phyloP scores from a whole-genome alignment of 2,329 filamentous ascomycete genomes.

The Leptographium flavum region DNA sequence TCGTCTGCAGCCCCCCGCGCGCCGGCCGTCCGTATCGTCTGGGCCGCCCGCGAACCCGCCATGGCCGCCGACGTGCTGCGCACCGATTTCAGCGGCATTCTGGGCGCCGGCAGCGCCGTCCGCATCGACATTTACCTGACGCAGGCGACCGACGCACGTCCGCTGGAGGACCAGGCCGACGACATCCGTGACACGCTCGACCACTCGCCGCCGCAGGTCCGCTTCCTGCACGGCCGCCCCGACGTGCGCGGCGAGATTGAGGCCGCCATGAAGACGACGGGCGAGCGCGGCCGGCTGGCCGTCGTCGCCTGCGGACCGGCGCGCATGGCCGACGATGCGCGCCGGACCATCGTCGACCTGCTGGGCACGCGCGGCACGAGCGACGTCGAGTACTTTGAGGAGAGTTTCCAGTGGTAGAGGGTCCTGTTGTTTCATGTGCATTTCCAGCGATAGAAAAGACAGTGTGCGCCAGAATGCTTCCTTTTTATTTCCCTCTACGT shows the following conservation, averaged over 20 bases:
- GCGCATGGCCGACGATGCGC: slow-evolving; percentile 9
- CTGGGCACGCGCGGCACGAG: not conserved
- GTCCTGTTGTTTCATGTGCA: not conserved
- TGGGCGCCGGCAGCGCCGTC: slow-evolving; percentile 2
- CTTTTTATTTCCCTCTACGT: too few relatives aligned
- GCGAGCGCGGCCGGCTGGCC: slow-evolving; percentile 6
- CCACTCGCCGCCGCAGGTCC: slow-evolving; percentile 9
- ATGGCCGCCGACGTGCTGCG: slow-evolving; percentile 7
- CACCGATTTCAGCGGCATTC: slow-evolving; percentile 1
- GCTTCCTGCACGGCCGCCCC: slow-evolving; percentile 10
- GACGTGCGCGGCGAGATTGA: slow-evolving; percentile 17
- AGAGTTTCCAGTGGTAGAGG: slow-evolving; percentile 11
- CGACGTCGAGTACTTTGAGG: slow-evolving; percentile 11
- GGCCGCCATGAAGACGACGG: slow-evolving; percentile 12
- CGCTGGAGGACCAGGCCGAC: not conserved
- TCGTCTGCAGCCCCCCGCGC: too few relatives aligned
- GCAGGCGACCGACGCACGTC: too few relatives aligned
- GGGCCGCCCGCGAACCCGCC: slow-evolving; percentile 10
- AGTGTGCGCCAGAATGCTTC: too few relatives aligned
- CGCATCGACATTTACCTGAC: slow-evolving; percentile 9
- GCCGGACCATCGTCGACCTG: slow-evolving; percentile 5
- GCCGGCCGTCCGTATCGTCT: slow-evolving; percentile 9
- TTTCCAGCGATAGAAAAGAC: too few relatives aligned
- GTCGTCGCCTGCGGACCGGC: slow-evolving; percentile 11
- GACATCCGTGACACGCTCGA: not conserved